Evolutionary conservation across 768 basidiomycete species (phyloP), one percentile per base, ranked within the genome.

Genomic region (Ramaria sp.): DNA sequence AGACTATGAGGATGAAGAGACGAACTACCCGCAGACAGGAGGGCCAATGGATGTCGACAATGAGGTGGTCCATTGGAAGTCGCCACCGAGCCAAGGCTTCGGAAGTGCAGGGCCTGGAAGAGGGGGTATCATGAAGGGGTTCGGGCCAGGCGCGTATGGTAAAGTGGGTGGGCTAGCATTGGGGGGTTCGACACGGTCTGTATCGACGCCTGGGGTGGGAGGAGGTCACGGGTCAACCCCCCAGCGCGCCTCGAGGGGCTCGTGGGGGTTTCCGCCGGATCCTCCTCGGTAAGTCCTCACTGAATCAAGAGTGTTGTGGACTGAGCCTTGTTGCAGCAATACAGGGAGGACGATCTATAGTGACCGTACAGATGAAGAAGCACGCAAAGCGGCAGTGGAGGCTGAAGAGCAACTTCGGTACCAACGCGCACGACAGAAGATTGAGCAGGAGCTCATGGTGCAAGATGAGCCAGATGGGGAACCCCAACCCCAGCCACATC

Each of bases 81-180:
- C 45, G 20, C 24, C 45, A 7, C 5, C 45, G 3, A n/a, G 34
- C 9, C 30, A 15, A 20, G 34, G 30, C 6, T 50, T 32, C 22
- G 28, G 25, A 12, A 50, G 5, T n/a, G 18, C 22, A 10, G 25
- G 53, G 5, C 16, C 51, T n/a, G 53, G 53, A 30, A 45, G 44
- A 22, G 53, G 53, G 12, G 53, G 53, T 10, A 55, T 55, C 9
- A 55, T 55, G 53, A 55, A 55, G 27, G 53, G 53, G 24, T 55
- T 55, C 10, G 53, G 53, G 12, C 53, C 53, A 38, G 53, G 53
- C 24, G 53, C 53, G 8, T 55, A 55, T 48, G 53, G 43, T 5
- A 55, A 55, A 48, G 27, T 52, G 27, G 53, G 44, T 16, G 42
- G 27, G n/a, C 22, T 54, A 24, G 37, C 37, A 13, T 28, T 28